Conservation (phyloP, 2,329 filamentous ascomycete genomes). For the Metarhizium sp. region DNA sequence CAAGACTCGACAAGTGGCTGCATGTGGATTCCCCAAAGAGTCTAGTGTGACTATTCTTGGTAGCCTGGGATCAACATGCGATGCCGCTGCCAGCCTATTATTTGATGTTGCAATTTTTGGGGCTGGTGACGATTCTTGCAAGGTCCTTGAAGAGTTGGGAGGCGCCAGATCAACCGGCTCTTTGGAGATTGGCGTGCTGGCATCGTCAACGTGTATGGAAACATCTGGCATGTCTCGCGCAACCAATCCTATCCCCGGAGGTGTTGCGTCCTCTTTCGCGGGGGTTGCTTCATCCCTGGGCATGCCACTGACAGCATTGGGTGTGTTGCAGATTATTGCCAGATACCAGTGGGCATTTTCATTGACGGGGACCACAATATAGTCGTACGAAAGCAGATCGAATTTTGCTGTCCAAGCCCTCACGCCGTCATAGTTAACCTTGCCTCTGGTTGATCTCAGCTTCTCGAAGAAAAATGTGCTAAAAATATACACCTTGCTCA, state of each 20-base stretch:
- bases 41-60: constrained; percentile 80
- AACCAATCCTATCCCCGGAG: constrained; percentile 9
- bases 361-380: constrained; percentile 86
- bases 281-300: constrained; percentile 4
- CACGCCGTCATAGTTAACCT: constrained; percentile 78
- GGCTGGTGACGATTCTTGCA: not conserved
- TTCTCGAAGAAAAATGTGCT: constrained; percentile 88
- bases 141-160: constrained; percentile 1
- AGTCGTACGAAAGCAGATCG: constrained; percentile 79
- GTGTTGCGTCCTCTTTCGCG: constrained; percentile 5
- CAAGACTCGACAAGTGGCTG: constrained; percentile 54
- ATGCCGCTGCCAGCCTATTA: not conserved
- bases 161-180: not conserved
- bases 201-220: constrained; percentile 13
- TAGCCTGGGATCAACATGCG: constrained; percentile 32
- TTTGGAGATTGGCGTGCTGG: not conserved
- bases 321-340: constrained; percentile 86
- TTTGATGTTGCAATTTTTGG: constrained; percentile 9
- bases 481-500: constrained; percentile 71
- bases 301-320: constrained; percentile 39
- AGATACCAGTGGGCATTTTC: constrained; percentile 87
- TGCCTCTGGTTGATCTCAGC: constrained; percentile 51
- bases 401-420: constrained; percentile 79
- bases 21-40: constrained; percentile 61
- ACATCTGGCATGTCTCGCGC: constrained; percentile 14